Percentiles rank a stretch among this genome's conserved stretches.
Evolutionary conservation across 805 yeast species (phyloP).

Genomic region (Teunomyces barrocoloradensis): DNA sequence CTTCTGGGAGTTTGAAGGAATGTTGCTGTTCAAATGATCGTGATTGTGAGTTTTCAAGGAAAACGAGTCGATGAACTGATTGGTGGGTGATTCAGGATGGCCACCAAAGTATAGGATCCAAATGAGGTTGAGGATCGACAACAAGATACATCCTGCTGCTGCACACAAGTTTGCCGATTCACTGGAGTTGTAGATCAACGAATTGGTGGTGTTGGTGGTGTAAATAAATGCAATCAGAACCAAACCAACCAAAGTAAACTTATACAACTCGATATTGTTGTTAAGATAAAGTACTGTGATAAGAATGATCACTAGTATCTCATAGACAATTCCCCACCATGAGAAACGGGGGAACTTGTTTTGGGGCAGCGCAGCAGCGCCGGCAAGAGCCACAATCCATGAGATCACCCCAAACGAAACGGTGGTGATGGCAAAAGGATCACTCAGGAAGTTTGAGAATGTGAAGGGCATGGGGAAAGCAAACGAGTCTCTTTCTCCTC

Average conservation of each 20-base stretch:
- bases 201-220: constrained; percentile 79
- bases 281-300: constrained; percentile 53
- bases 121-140: constrained; percentile 75
- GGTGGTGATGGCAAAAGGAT: constrained; percentile 87
- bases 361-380: constrained; percentile 54
- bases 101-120: constrained; percentile 93
- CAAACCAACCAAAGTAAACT: constrained; percentile 53
- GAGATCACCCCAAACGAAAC: constrained; percentile 69
- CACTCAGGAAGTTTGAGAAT: constrained; percentile 59
- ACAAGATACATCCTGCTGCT: constrained; percentile 85
- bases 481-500: neutral
- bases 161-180: constrained; percentile 75
- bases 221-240: constrained; percentile 76
- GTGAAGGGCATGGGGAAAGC: constrained; percentile 29
- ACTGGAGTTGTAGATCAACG: constrained; percentile 61
- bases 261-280: constrained; percentile 68
- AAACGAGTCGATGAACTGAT: constrained; percentile 81
- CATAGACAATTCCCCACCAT: constrained; percentile 95
- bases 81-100: constrained; percentile 83
- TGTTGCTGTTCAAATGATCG: constrained; percentile 28
- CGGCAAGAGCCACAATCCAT: constrained; percentile 88
- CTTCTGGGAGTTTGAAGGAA: constrained; percentile 13
- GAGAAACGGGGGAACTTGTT: constrained; percentile 70
- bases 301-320: constrained; percentile 57
- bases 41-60: constrained; percentile 50